Conservation (phyloP, 805 yeast species). For the Clavispora santaluciae region DNA sequence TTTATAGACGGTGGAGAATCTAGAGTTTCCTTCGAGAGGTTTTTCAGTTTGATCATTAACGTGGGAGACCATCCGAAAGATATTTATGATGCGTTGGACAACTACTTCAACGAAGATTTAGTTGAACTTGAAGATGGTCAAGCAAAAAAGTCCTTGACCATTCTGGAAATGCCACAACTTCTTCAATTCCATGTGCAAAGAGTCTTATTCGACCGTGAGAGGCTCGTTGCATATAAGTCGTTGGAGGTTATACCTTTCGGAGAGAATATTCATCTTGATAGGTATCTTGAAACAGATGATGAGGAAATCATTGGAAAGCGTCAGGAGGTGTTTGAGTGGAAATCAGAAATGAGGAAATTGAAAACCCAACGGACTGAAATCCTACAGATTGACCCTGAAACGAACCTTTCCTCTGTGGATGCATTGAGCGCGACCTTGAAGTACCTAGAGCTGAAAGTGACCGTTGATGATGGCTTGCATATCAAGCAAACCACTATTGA, state of each 20-base stretch:
- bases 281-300: constrained; percentile 73
- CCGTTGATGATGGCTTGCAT: constrained; percentile 27
- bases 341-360: constrained; percentile 44
- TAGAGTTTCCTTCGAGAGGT: constrained; percentile 56
- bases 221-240: constrained; percentile 73
- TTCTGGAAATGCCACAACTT: constrained; percentile 70
- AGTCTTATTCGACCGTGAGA: constrained; percentile 78
- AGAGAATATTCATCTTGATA: constrained; percentile 75
- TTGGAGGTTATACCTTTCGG: constrained; percentile 77
- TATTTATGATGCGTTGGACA: constrained; percentile 86
- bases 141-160: constrained; percentile 68
- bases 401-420: constrained; percentile 34
- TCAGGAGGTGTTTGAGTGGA: constrained; percentile 59
- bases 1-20: constrained; percentile 36
- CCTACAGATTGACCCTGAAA: constrained; percentile 34
- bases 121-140: constrained; percentile 66
- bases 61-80: constrained; percentile 85
- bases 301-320: constrained; percentile 48
- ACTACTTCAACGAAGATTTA: constrained; percentile 71
- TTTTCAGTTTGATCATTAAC: constrained; percentile 75
- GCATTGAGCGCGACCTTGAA: constrained; percentile 50
- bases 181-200: constrained; percentile 91
- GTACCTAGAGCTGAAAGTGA: constrained; percentile 44
- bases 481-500: constrained; percentile 46
- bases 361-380: constrained; percentile 41